A percentile compares a stretch with the other conserved stretches of the same genome.
Conservation (phyloP, 208 protist species). For the Angomonas deanei region DNA sequence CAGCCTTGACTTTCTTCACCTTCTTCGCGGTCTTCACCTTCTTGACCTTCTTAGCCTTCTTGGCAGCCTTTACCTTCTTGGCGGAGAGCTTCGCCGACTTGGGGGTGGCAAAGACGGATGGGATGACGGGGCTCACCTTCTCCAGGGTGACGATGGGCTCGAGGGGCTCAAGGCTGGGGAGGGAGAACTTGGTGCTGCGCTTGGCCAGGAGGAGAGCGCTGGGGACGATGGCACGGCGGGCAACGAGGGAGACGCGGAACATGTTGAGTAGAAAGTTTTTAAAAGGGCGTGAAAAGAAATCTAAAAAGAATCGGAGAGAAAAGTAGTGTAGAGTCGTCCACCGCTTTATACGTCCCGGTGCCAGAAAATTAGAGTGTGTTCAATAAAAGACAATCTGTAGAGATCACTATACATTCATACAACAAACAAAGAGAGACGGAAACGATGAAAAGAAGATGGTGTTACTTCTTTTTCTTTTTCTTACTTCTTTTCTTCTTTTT, state of each 20-base stretch:
- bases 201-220: constrained; percentile 7
- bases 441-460: background rate
- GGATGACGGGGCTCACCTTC: background rate
- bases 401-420: background rate
- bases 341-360: no score
- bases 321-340: background rate
- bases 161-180: background rate
- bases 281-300: background rate
- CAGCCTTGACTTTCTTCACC: constrained; percentile 16
- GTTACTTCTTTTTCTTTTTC: constrained; percentile 46
- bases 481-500: constrained; percentile 51
- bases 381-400: background rate
- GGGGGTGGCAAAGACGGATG: background rate
- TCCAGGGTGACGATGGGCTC: background rate
- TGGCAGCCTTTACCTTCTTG: constrained; percentile 16
- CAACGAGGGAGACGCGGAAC: constrained; percentile 10
- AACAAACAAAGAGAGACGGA: background rate
- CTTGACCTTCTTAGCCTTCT: constrained; percentile 18
- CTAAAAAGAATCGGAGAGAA: constrained; percentile 1
- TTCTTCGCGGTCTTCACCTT: constrained; percentile 16
- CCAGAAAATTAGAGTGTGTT: no score
- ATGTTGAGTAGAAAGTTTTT: constrained; percentile 1
- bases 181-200: background rate
- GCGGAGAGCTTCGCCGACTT: constrained; percentile 10
- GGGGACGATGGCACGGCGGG: constrained; percentile 7